These are phyloP conservation scores for Scorias spongiosa DNA, from an alignment of 2,329 filamentous ascomycete genomes.

Conservation along the genomic window DNA sequence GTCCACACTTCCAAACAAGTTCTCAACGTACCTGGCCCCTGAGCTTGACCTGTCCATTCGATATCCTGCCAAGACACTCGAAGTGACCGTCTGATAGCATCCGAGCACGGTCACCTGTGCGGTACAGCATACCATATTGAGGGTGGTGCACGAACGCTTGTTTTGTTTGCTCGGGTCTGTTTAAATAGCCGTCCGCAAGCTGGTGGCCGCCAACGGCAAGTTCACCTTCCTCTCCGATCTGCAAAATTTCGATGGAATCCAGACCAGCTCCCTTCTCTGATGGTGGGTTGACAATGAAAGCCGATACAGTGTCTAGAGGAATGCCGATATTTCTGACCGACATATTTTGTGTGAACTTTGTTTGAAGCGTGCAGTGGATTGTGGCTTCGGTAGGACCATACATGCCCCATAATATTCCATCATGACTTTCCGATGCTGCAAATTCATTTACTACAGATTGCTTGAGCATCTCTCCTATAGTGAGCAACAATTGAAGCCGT, in stretches of 20 bases:
- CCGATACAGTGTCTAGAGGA: slow-evolving; percentile 68
- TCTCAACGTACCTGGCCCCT: slow-evolving; percentile 61
- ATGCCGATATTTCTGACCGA: slow-evolving; percentile 57
- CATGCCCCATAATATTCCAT: slow-evolving; percentile 74
- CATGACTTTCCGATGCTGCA: slow-evolving; percentile 38
- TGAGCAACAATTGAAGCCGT: slow-evolving; percentile 54
- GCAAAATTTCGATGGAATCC: slow-evolving; percentile 35
- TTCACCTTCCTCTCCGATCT: slow-evolving; percentile 57
- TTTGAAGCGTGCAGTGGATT: slow-evolving; percentile 73
- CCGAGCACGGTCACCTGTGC: slow-evolving; percentile 70
- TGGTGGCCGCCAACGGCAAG: slow-evolving; percentile 69
- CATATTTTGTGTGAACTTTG: slow-evolving; percentile 41
- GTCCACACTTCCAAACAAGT: slow-evolving; percentile 33
- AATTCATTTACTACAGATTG: slow-evolving; percentile 63
- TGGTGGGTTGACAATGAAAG: slow-evolving; percentile 48
- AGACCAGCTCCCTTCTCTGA: background rate
- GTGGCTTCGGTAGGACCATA: slow-evolving; percentile 87
- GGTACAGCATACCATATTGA: slow-evolving; percentile 55
- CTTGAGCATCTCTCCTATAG: slow-evolving; percentile 88
- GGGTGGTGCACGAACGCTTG: slow-evolving; percentile 53
- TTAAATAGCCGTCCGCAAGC: slow-evolving; percentile 67
- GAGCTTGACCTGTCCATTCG: slow-evolving; percentile 70
- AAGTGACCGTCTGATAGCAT: slow-evolving; percentile 52
- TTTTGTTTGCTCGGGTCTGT: slow-evolving; percentile 59
- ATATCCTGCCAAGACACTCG: slow-evolving; percentile 72